Percentiles rank a stretch among this genome's conserved stretches.
Conservation (phyloP, 2,329 filamentous ascomycete genomes). For the Aspergillus sp. region DNA sequence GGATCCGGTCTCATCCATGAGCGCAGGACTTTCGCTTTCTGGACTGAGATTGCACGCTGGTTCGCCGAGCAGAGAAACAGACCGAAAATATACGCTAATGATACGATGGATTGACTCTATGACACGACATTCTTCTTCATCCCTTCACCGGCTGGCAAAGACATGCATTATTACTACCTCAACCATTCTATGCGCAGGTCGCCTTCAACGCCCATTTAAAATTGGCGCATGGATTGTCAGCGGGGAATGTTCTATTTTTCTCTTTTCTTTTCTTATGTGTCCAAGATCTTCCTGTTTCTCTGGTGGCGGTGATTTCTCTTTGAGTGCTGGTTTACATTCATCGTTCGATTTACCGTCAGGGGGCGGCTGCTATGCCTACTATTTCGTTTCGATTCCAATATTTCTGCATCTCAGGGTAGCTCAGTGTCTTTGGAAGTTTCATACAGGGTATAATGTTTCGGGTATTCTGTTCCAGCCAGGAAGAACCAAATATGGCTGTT, state of each 20-base stretch:
- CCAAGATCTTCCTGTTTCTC: conserved; percentile 2
- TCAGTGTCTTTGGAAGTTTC: background rate
- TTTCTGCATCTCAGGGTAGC: background rate
- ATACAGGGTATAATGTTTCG: background rate
- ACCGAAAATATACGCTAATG: background rate
- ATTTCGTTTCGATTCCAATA: background rate
- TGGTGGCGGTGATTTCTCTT: conserved; percentile 22
- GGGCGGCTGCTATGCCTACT: background rate
- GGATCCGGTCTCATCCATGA: conserved; percentile 42
- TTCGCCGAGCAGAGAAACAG: background rate
- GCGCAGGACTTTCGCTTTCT: background rate
- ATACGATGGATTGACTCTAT: conserved; percentile 5
- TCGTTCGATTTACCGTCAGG: conserved; percentile 5
- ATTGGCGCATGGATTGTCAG: conserved; percentile 4
- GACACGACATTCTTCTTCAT: conserved; percentile 4
- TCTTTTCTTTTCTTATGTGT: background rate
- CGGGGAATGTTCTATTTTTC: background rate
- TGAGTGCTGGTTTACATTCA: conserved; percentile 15
- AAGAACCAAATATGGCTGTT: background rate
- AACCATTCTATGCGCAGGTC: conserved; percentile 16
- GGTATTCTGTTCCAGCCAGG: background rate
- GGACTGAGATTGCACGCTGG: background rate
- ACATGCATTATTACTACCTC: conserved; percentile 1
- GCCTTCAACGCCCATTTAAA: conserved; percentile 5
- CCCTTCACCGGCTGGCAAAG: conserved; percentile 15